Evolutionary conservation across 2,329 filamentous ascomycete genomes (phyloP).

Genomic region (Colletotrichum caudatum): DNA sequence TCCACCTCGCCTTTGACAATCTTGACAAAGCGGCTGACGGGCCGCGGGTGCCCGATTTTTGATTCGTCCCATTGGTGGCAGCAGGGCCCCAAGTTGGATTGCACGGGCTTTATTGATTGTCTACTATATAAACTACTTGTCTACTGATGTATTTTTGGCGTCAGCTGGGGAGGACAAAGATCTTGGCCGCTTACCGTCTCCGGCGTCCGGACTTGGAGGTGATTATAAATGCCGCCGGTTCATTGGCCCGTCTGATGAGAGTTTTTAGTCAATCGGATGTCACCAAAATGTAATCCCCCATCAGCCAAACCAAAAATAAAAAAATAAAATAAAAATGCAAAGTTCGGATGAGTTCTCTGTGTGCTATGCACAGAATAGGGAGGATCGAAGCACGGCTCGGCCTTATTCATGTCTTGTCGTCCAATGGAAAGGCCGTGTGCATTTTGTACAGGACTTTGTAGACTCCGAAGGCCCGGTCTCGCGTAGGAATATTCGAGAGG

Average conservation of each 20-base stretch:
- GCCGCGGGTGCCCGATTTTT: neutral
- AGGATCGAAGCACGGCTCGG: neutral
- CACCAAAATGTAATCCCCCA: neutral
- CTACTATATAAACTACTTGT: too few relatives aligned
- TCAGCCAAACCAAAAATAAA: too few relatives aligned
- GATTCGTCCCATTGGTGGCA: neutral
- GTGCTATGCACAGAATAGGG: neutral
- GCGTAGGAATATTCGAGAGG: constrained; percentile 5
- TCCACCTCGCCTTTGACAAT: constrained; percentile 51
- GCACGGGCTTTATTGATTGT: neutral
- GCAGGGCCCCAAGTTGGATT: neutral
- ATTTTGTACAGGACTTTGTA: too few relatives aligned
- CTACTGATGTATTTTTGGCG: constrained; percentile 17
- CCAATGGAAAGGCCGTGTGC: neutral
- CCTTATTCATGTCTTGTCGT: neutral
- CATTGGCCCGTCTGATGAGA: constrained; percentile 10
- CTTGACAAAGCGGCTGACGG: constrained; percentile 3
- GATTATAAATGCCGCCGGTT: neutral
- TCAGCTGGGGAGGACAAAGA: constrained; percentile 17
- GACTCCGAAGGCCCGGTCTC: constrained; percentile 31
- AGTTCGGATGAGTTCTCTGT: neutral
- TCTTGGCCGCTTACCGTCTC: constrained; percentile 13
- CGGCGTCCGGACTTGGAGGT: neutral
- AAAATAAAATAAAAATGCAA: neutral
- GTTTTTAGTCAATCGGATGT: neutral